phyloP scores from a whole-genome alignment of 208 protist genomes.

The Herpetomonas tarakana region DNA sequence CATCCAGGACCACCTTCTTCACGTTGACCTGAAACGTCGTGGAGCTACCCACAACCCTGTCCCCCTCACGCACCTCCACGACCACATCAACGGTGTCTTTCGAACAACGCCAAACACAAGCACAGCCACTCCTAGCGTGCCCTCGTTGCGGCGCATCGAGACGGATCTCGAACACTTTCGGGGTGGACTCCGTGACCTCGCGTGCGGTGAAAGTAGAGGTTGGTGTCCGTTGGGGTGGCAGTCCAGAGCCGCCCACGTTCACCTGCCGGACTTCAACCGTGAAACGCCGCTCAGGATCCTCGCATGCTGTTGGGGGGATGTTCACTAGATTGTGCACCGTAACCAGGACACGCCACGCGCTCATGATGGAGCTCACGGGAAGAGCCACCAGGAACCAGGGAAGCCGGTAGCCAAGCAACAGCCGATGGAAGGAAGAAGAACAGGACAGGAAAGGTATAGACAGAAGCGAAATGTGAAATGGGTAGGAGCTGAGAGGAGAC shows the following conservation, averaged over 20 bases:
- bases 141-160: slow-evolving; percentile 36
- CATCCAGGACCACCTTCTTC: slow-evolving; percentile 40
- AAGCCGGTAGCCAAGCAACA: no score
- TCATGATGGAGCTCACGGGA: slow-evolving; percentile 17
- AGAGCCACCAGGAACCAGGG: no score
- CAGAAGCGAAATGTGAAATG: no score
- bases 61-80: slow-evolving; percentile 52
- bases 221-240: slow-evolving; percentile 25
- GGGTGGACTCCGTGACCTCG: slow-evolving; percentile 35
- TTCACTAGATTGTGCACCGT: slow-evolving; percentile 80
- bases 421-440: neutral
- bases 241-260: slow-evolving; percentile 22
- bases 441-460: no score
- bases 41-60: slow-evolving; percentile 38
- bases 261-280: slow-evolving; percentile 41
- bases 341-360: slow-evolving; percentile 42
- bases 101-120: slow-evolving; percentile 46
- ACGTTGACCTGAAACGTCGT: slow-evolving; percentile 34
- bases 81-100: slow-evolving; percentile 32
- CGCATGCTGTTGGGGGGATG: slow-evolving; percentile 44
- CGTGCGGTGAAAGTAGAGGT: slow-evolving; percentile 34
- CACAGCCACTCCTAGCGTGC: slow-evolving; percentile 10
- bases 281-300: slow-evolving; percentile 40
- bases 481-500: no score
- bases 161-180: slow-evolving; percentile 51